Percentiles rank a stretch among this genome's conserved stretches.
phyloP scores from a whole-genome alignment of 768 basidiomycete species.

The Termitomyces sp. region DNA sequence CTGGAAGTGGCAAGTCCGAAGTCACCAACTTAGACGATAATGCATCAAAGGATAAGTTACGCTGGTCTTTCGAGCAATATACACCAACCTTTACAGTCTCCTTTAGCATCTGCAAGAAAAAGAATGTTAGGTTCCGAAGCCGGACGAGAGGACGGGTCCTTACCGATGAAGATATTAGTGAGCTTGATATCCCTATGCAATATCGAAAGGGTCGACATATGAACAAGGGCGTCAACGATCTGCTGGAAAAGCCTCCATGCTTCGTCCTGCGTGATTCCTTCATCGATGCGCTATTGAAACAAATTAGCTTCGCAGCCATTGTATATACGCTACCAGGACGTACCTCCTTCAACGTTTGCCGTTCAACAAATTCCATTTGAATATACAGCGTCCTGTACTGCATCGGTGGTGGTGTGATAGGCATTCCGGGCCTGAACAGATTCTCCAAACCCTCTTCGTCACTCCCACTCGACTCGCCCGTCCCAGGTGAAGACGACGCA shows the following conservation, averaged over 20 bases:
- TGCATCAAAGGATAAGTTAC: not conserved
- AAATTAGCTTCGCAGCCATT: not conserved
- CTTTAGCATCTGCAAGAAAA: slow-evolving; percentile 63
- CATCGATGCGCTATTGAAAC: slow-evolving; percentile 59
- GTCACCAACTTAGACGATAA: slow-evolving; percentile 80
- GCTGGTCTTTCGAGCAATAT: not conserved
- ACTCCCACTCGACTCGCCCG: slow-evolving; percentile 25
- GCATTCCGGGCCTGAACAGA: slow-evolving; percentile 26
- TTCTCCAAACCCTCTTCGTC: slow-evolving; percentile 38
- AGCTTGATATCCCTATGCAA: slow-evolving; percentile 89
- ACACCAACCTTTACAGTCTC: slow-evolving; percentile 70
- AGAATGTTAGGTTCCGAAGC: not conserved
- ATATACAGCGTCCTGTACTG: slow-evolving; percentile 77
- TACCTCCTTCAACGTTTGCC: slow-evolving; percentile 87
- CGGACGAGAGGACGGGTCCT: not conserved
- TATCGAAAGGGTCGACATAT: slow-evolving; percentile 88
- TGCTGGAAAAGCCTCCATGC: slow-evolving; percentile 90
- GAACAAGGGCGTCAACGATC: slow-evolving; percentile 83
- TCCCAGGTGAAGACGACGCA: slow-evolving; percentile 37
- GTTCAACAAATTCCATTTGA: slow-evolving; percentile 94
- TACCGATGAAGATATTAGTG: slow-evolving; percentile 92
- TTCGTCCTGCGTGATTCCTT: slow-evolving; percentile 79
- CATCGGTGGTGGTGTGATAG: slow-evolving; percentile 21
- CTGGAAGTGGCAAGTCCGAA: slow-evolving; percentile 89
- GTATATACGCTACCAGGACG: not conserved